A percentile compares a stretch with the other conserved stretches of the same genome.
Evolutionary conservation across 2,329 filamentous ascomycete genomes (phyloP).

Genomic region (Tolypocladium cylindrosporum): DNA sequence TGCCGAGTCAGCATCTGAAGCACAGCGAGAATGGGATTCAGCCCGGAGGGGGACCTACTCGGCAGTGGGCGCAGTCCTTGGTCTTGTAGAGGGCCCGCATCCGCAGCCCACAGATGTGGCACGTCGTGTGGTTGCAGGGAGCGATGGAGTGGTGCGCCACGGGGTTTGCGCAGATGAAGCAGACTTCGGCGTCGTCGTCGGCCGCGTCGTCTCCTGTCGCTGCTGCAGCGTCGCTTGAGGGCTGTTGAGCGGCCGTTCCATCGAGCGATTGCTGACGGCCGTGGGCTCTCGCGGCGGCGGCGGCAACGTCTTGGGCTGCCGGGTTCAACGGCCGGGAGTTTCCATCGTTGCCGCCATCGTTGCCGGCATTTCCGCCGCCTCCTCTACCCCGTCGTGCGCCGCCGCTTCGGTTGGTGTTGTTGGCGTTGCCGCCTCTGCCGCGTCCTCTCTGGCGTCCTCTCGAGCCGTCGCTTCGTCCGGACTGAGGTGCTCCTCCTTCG

Average conservation of each 20-base stretch:
- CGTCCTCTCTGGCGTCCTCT: slow-evolving; percentile 34
- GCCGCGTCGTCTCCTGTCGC: slow-evolving; percentile 21
- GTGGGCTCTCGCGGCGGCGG: slow-evolving; percentile 21
- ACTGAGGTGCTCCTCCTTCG: slow-evolving; percentile 10
- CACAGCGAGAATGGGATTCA: background rate
- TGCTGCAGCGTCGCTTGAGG: slow-evolving; percentile 13
- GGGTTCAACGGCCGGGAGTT: slow-evolving; percentile 13
- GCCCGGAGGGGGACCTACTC: slow-evolving; percentile 43
- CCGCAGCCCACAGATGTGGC: slow-evolving; percentile 87
- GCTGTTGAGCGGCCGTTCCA: slow-evolving; percentile 2
- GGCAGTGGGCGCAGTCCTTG: slow-evolving; percentile 92
- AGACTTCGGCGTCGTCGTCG: slow-evolving; percentile 67
- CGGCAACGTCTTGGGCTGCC: slow-evolving; percentile 20
- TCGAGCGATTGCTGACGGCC: slow-evolving; percentile 7
- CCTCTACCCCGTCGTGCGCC: slow-evolving; percentile 17
- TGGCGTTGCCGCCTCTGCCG: slow-evolving; percentile 23
- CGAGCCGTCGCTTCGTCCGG: slow-evolving; percentile 17
- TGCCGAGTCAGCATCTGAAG: slow-evolving; percentile 9
- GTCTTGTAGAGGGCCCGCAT: slow-evolving; percentile 93
- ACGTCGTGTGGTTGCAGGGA: slow-evolving; percentile 93
- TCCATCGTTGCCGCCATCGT: slow-evolving; percentile 6
- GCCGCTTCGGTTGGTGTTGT: slow-evolving; percentile 11
- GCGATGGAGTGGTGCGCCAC: slow-evolving; percentile 81
- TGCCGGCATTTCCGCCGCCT: slow-evolving; percentile 7
- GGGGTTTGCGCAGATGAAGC: slow-evolving; percentile 93